Conservation (phyloP, 257 asterid species). For the Orobanche coerulescens region DNA sequence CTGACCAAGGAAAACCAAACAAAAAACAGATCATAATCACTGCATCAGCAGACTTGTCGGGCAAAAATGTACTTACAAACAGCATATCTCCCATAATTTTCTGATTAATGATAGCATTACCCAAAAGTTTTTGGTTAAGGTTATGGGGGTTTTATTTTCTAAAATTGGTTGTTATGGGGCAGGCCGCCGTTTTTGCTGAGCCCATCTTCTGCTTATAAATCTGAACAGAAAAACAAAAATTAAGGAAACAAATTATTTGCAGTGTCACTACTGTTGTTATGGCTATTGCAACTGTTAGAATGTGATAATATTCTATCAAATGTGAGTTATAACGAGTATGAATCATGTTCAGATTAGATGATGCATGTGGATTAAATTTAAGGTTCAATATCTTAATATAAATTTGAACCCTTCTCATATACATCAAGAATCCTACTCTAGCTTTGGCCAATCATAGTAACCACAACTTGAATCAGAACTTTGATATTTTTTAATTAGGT, state of each 20-base stretch:
- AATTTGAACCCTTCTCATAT: not conserved
- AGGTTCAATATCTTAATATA: too few relatives aligned
- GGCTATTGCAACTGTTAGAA: not conserved
- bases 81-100: conserved; percentile 1
- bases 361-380: too few relatives aligned
- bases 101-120: not conserved
- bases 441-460: not conserved
- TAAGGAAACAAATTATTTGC: not conserved
- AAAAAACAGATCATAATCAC: conserved; percentile 4
- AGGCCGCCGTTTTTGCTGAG: not conserved
- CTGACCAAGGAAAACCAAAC: conserved; percentile 33
- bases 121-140: not conserved
- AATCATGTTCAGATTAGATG: not conserved
- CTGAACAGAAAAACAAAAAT: not conserved
- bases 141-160: not conserved
- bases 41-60: conserved; percentile 7
- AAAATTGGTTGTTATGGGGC: not conserved
- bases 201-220: not conserved
- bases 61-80: not conserved
- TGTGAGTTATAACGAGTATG: not conserved
- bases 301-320: not conserved
- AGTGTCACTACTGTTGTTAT: not conserved
- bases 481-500: not conserved
- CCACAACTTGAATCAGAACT: not conserved
- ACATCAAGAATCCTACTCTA: not conserved